Conservation (phyloP, 306 rosid genomes). For the Vachellia collinsii region DNA sequence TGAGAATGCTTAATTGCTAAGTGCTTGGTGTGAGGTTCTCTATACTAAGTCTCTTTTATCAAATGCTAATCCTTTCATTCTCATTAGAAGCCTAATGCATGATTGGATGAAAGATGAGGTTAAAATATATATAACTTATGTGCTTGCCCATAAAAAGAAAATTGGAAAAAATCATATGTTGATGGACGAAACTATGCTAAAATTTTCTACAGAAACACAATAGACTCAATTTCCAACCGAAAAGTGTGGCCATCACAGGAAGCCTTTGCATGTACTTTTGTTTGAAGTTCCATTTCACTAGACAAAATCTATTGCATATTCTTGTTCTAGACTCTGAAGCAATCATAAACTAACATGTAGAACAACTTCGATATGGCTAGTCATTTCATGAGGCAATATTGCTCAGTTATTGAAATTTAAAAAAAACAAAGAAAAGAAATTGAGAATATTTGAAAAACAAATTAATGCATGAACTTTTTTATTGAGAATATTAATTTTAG, state of each 20-base stretch:
- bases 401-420: not conserved
- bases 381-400: not conserved
- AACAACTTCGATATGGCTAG: not conserved
- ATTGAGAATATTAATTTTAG: not conserved
- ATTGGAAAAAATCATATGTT: not conserved
- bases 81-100: not conserved
- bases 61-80: not conserved
- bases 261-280: not conserved
- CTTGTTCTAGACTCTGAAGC: not conserved
- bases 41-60: not conserved
- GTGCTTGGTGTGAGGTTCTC: not conserved
- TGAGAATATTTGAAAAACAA: not conserved
- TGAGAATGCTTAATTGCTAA: not conserved
- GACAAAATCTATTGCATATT: not conserved
- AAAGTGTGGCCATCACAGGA: not conserved
- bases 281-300: not conserved
- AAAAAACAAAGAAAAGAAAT: not conserved
- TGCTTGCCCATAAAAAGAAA: not conserved
- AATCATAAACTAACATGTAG: not conserved
- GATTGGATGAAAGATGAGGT: not conserved
- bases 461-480: not conserved
- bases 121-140: not conserved
- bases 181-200: not conserved
- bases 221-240: not conserved
- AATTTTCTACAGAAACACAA: not conserved